phyloP scores from a whole-genome alignment of 2,329 filamentous ascomycete genomes.

The Neonectria sp. region DNA sequence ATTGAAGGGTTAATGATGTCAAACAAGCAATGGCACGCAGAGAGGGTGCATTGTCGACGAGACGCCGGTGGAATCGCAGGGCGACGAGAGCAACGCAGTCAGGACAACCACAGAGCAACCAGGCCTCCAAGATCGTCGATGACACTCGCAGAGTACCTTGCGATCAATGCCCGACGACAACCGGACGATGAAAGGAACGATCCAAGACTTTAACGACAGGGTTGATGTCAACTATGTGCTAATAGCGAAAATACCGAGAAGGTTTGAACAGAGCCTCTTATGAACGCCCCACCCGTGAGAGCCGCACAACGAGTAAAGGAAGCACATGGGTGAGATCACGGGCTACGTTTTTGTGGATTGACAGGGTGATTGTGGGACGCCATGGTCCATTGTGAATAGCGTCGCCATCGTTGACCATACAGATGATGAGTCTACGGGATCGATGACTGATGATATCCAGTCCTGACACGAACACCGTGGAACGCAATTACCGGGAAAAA shows the following conservation, averaged over 20 bases:
- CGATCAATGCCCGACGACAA: slow-evolving; percentile 10
- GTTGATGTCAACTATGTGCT: slow-evolving; percentile 44
- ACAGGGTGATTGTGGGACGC: slow-evolving; percentile 29
- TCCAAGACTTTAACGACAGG: slow-evolving; percentile 27
- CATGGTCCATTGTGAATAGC: slow-evolving; percentile 24
- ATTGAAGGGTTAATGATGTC: background rate
- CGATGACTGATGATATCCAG: slow-evolving; percentile 31
- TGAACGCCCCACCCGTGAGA: slow-evolving; percentile 30
- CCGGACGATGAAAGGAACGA: slow-evolving; percentile 19
- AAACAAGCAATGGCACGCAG: background rate
- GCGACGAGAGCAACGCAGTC: slow-evolving; percentile 1
- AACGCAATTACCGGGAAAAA: slow-evolving; percentile 25
- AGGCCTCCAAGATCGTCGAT: background rate
- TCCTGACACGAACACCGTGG: slow-evolving; percentile 15
- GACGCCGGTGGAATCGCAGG: slow-evolving; percentile 6
- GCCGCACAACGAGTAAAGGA: slow-evolving; percentile 40
- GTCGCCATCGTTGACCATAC: slow-evolving; percentile 26
- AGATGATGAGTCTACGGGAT: slow-evolving; percentile 22
- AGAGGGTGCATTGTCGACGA: background rate
- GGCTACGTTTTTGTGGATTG: slow-evolving; percentile 35
- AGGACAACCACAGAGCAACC: background rate
- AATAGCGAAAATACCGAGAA: slow-evolving; percentile 40
- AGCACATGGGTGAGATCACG: slow-evolving; percentile 32
- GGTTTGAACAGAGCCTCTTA: slow-evolving; percentile 40
- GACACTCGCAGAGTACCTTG: background rate